Evolutionary conservation across 176 grass and related monocot genomes (phyloP).

Genomic region (Alopecurus myosuroides): DNA sequence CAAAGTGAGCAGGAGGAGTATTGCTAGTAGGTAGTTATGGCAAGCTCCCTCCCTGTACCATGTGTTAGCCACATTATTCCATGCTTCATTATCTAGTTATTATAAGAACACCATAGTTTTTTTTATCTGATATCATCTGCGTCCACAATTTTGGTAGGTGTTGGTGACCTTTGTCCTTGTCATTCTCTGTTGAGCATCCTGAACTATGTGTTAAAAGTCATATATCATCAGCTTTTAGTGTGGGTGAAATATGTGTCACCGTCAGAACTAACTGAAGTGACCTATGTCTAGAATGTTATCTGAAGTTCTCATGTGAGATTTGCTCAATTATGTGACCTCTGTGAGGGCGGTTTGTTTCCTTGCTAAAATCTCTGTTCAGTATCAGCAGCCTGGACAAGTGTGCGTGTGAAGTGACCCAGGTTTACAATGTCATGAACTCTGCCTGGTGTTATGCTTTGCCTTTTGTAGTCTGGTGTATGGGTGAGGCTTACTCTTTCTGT

Average conservation of each 20-base stretch:
- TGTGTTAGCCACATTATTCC: constrained; percentile 10
- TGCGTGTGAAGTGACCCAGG: not conserved
- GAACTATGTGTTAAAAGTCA: not conserved
- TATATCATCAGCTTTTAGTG: not conserved
- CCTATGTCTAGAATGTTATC: not conserved
- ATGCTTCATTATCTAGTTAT: constrained; percentile 21
- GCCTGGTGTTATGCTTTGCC: not conserved
- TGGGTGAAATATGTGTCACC: not conserved
- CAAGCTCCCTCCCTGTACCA: constrained; percentile 19
- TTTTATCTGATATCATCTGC: constrained; percentile 13
- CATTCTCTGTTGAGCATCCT: not conserved
- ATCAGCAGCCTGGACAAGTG: no score
- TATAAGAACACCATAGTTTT: constrained; percentile 17
- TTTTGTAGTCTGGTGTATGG: not conserved
- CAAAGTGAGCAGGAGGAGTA: constrained; percentile 14
- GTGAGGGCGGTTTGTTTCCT: no score
- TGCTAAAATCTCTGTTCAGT: no score
- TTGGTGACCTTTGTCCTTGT: not conserved
- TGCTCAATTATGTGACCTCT: not conserved
- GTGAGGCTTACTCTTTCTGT: not conserved
- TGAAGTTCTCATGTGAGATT: no score
- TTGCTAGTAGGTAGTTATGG: constrained; percentile 9
- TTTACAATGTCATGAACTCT: not conserved
- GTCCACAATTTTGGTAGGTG: not conserved
- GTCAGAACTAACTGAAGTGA: not conserved